Evolutionary conservation across 352 stramenopile genomes (phyloP).

Genomic region (Lagenidium sp.): DNA sequence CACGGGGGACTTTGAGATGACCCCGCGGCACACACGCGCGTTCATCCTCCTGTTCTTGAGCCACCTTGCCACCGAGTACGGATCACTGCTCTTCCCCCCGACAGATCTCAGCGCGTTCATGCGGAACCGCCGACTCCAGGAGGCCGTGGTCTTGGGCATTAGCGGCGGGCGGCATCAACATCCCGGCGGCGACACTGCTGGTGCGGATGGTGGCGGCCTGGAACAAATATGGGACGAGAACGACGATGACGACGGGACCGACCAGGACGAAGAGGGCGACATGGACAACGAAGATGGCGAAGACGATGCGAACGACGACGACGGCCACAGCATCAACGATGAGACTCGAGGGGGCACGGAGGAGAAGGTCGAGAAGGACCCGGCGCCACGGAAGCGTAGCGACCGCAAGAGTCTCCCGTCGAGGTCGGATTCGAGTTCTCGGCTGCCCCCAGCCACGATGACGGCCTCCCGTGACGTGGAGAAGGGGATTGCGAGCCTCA

Average conservation of each 20-base stretch:
- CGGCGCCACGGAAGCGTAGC: neutral
- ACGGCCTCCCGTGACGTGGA: constrained; percentile 9
- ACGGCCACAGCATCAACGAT: neutral
- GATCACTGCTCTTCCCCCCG: constrained; percentile 50
- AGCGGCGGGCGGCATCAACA: constrained; percentile 13
- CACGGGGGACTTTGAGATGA: constrained; percentile 29
- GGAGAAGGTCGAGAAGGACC: neutral
- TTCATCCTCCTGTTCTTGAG: constrained; percentile 30
- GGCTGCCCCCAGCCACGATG: too few species aligned
- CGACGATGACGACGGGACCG: neutral
- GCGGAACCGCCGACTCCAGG: constrained; percentile 25
- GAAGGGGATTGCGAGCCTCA: constrained; percentile 5
- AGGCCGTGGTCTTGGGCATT: constrained; percentile 14
- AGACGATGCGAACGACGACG: neutral
- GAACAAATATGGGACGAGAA: neutral
- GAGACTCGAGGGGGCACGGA: neutral
- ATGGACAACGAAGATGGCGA: constrained; percentile 5
- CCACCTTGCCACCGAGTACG: constrained; percentile 40
- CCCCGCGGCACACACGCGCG: constrained; percentile 22
- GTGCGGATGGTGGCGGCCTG: neutral
- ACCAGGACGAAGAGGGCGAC: constrained; percentile 1
- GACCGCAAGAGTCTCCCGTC: neutral
- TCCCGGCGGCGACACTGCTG: too few species aligned
- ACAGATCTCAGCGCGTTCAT: constrained; percentile 51
- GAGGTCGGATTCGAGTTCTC: too few species aligned